A percentile compares a stretch with the other conserved stretches of the same genome.
These are phyloP conservation scores for Leucocoprinus leucothites DNA, from an alignment of 768 basidiomycete species.

Conservation along the genomic window DNA sequence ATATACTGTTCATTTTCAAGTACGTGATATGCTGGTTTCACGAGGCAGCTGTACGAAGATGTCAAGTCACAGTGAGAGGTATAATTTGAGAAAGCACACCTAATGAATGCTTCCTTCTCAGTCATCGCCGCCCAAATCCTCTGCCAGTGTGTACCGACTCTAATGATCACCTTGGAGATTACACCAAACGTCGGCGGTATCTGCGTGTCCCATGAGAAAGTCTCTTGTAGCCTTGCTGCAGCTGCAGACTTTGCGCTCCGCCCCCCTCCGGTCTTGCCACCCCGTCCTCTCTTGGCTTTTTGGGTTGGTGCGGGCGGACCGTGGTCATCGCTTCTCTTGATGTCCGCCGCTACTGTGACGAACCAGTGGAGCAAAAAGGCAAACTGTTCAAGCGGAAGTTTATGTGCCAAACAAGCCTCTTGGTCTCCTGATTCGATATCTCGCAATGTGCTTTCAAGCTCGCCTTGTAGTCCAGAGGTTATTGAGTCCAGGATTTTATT, in stretches of 20 bases:
- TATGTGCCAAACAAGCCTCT: slow-evolving; percentile 59
- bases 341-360: slow-evolving; percentile 74
- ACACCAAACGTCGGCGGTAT: slow-evolving; percentile 66
- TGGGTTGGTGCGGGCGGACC: slow-evolving; percentile 44
- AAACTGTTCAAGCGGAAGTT: slow-evolving; percentile 82
- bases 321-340: slow-evolving; percentile 49
- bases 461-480: slow-evolving; percentile 66
- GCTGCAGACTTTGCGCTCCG: slow-evolving; percentile 31
- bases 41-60: slow-evolving; percentile 64
- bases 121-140: slow-evolving; percentile 89
- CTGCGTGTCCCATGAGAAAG: slow-evolving; percentile 79
- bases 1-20: slow-evolving; percentile 86
- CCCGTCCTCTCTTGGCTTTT: slow-evolving; percentile 55
- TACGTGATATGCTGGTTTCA: slow-evolving; percentile 83
- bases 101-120: slow-evolving; percentile 84
- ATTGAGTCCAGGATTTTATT: slow-evolving; percentile 88
- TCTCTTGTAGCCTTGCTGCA: slow-evolving; percentile 41
- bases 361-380: slow-evolving; percentile 94
- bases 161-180: slow-evolving; percentile 68
- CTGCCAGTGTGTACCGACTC: slow-evolving; percentile 47
- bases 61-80: not conserved
- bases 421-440: slow-evolving; percentile 72
- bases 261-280: slow-evolving; percentile 28
- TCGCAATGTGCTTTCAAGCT: slow-evolving; percentile 67
- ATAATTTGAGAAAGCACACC: slow-evolving; percentile 42